Evolutionary conservation across 345 rosid genomes (phyloP), one percentile per base, ranked within the genome.

Genomic region (Murraya paniculata): DNA sequence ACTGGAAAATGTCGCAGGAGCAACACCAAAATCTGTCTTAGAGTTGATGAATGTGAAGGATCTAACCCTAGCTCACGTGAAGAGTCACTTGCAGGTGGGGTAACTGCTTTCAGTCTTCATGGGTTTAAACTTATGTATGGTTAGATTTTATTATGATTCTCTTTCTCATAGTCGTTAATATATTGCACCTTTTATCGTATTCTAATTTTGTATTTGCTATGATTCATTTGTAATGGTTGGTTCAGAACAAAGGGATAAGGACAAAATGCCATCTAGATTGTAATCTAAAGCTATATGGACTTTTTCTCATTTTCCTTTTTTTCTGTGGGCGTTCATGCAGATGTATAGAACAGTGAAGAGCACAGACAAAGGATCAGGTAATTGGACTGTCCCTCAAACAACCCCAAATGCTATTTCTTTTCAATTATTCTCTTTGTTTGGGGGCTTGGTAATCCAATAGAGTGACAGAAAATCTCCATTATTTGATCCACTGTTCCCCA

Each of bases 281-380:
- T 66, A 86, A 85, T 78, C 86, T 74, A 85, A 84, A 71, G 77
- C 79, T 82, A 48, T 76, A 76, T 77, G 80, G 82, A 84, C 82
- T 83, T 83, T 79, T 77, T 75, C 72, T 82, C 24, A 62, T 57
- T 59, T 73, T 50, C 16, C 1, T 14, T 50, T 53, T 53, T 39
- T 58, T 80, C 62, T 86, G 62, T 77, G 72, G 81, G 68, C 82
- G 82, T 87, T 83, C 82, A 84, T 90, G 95, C 94, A 96, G 99
- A 96, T 96, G 99, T 96, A 96, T 83, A 92, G 99, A 90, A 96
- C 99, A 91, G 98, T 96, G 83, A 96, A 89, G 90, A 91, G 89
- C 90, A 92, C 98, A 82, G 92, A 88, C 89, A 94, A 90, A 88
- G 90, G 86, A 84, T 68, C 92, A 84, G 97, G 97, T 93, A 87